phyloP scores from a whole-genome alignment of 1,284 basidiomycete species.

The Naganishia albida region DNA sequence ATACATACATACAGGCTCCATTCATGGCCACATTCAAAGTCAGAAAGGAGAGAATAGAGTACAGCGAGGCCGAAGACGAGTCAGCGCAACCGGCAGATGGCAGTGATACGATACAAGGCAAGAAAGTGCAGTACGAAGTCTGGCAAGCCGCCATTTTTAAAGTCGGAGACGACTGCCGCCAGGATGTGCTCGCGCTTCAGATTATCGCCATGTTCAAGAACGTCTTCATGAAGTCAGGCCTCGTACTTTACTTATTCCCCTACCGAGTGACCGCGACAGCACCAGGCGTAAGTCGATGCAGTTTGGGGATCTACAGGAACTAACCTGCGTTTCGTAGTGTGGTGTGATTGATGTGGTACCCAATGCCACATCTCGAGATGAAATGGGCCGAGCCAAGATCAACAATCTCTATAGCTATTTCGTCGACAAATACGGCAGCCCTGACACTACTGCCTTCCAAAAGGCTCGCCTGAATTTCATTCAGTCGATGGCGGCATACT shows the following conservation, averaged over 20 bases:
- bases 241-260: slow-evolving; percentile 90
- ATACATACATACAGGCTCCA: slow-evolving; percentile 68
- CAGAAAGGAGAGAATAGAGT: slow-evolving; percentile 64
- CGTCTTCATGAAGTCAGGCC: slow-evolving; percentile 81
- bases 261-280: slow-evolving; percentile 97
- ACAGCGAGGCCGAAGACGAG: slow-evolving; percentile 49
- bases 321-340: slow-evolving; percentile 61
- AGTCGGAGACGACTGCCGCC: slow-evolving; percentile 98
- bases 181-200: slow-evolving; percentile 94
- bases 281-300: slow-evolving; percentile 72
- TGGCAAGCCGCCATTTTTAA: slow-evolving; percentile 99
- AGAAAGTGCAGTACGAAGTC: slow-evolving; percentile 73
- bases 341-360: slow-evolving; percentile 99
- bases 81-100: slow-evolving; percentile 62
- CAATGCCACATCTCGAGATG: slow-evolving; percentile 95
- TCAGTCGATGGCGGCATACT: slow-evolving; percentile 99
- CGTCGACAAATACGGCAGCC: slow-evolving; percentile 86
- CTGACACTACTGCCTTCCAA: slow-evolving; percentile 88
- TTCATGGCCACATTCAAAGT: slow-evolving; percentile 99
- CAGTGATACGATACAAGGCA: slow-evolving; percentile 45
- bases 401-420: slow-evolving; percentile 96
- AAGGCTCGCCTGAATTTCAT: slow-evolving; percentile 93
- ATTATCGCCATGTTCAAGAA: slow-evolving; percentile 99
- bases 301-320: not conserved
- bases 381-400: slow-evolving; percentile 98